Conservation (phyloP, 257 asterid genomes). For the Rauvolfia tetraphylla region DNA sequence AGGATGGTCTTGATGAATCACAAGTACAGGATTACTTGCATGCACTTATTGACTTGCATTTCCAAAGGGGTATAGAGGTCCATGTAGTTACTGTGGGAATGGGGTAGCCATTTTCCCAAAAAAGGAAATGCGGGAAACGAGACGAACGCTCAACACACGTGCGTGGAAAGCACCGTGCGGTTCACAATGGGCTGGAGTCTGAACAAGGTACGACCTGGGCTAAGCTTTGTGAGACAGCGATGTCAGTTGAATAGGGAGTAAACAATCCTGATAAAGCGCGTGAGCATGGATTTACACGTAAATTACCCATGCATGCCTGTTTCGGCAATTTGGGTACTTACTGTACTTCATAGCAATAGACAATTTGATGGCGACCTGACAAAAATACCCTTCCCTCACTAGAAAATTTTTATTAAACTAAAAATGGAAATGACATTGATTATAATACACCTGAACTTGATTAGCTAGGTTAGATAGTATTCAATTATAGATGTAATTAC, state of each 20-base stretch:
- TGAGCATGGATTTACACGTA: slow-evolving; percentile 23
- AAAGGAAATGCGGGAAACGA: slow-evolving; percentile 3
- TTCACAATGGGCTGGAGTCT: not conserved
- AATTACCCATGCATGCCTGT: slow-evolving; percentile 16
- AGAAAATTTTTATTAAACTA: not conserved
- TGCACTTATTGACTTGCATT: slow-evolving; percentile 37
- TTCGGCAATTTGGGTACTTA: slow-evolving; percentile 24
- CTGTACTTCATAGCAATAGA: slow-evolving; percentile 3
- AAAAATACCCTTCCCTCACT: not conserved
- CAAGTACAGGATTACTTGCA: slow-evolving; percentile 11
- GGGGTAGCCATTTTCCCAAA: slow-evolving; percentile 34
- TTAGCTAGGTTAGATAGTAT: too few relatives aligned
- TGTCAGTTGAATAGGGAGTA: not conserved
- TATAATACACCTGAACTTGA: too few relatives aligned
- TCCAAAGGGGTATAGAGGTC: slow-evolving; percentile 50
- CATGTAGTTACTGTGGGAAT: slow-evolving; percentile 48
- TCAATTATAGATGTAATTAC: too few relatives aligned
- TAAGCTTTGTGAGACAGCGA: not conserved
- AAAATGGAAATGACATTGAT: not conserved
- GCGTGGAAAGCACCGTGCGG: slow-evolving; percentile 8
- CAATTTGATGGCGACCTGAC: slow-evolving; percentile 13
- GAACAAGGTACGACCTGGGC: not conserved
- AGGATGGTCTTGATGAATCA: not conserved
- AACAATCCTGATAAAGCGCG: slow-evolving; percentile 4
- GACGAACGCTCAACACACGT: slow-evolving; percentile 9